Evolutionary conservation across 768 basidiomycete species (phyloP), one percentile per base, ranked within the genome.

Genomic region (Amyloporia xantha): DNA sequence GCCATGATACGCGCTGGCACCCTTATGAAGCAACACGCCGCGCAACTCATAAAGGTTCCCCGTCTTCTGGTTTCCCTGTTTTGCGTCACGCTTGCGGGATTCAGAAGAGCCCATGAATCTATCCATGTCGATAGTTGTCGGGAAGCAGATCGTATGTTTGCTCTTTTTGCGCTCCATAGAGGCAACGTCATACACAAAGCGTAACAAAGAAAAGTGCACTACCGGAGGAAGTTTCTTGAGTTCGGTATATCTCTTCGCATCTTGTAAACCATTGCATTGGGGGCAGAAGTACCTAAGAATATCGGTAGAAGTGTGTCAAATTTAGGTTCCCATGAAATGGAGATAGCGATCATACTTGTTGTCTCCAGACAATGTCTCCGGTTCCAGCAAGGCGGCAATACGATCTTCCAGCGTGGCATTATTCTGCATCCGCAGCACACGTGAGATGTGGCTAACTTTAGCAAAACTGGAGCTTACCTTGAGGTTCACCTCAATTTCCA

Each of bases 1-100:
- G 3, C 90, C 90, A 55, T 87, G 84, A 68, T 96, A 88, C 26
- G 94, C 95, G 63, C 89, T 93, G n/a, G 77, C 58, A 4, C 95
- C 95, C 60, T 90, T 91, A 68, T 98, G 95, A 50, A 91, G 65
- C 10, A 98, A 68, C 9, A 97, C 80, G 2, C 89, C 94, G 44
- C 83, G 77, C 42, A 98, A 67, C 44, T 94, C 86, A 58, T 97
- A 98, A n/a, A 77, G 48, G 33, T 52, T 60, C 30, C 44, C 47
- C 33, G 37, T 49, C 37, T 46, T 57, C 41, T 19, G 44, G 19
- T 15, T 41, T 25, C 33, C 50, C 25, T 38, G 47, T 27, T 23
- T 19, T 33, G 15, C 35, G 20, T 17, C 41, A 20, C 43, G 37
- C 28, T 42, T 47, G 19, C 53, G 56, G 11, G 26, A 20, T 13